Percentiles rank a stretch among this genome's conserved stretches.
Conservation (phyloP, 768 basidiomycete species). For the Xerocomellus intermedius region DNA sequence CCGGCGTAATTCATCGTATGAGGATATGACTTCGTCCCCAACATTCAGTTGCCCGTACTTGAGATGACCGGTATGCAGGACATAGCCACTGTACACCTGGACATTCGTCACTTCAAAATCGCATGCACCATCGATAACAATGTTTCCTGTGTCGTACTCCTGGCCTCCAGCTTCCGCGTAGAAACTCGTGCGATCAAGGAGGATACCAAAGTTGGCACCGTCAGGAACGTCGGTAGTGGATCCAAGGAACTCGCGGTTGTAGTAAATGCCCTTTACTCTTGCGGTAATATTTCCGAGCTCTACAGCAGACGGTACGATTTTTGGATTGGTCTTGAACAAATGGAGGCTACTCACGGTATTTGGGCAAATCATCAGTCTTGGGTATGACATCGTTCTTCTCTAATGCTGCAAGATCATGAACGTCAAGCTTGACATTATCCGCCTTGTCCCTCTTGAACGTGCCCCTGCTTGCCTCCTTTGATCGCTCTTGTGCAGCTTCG, state of each 20-base stretch:
- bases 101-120: conserved; percentile 95
- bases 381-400: conserved; percentile 76
- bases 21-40: conserved; percentile 79
- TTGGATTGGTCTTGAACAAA: neutral
- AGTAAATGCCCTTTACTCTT: conserved; percentile 80
- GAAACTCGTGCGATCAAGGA: conserved; percentile 92
- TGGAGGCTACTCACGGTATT: conserved; percentile 67
- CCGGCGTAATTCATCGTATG: conserved; percentile 94
- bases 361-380: conserved; percentile 90
- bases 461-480: conserved; percentile 90
- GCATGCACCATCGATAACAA: conserved; percentile 86
- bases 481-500: conserved; percentile 81
- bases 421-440: conserved; percentile 86
- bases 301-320: conserved; percentile 30
- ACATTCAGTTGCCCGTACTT: conserved; percentile 84
- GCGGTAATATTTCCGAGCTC: conserved; percentile 77
- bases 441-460: conserved; percentile 65
- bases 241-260: conserved; percentile 68
- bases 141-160: conserved; percentile 94
- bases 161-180: conserved; percentile 98
- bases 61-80: conserved; percentile 86
- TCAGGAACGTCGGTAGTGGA: conserved; percentile 67
- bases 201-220: conserved; percentile 72
- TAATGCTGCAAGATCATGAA: conserved; percentile 87
- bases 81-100: conserved; percentile 93